Conservation (phyloP, 2,329 filamentous ascomycete genomes). For the Zymoseptoria tritici region DNA sequence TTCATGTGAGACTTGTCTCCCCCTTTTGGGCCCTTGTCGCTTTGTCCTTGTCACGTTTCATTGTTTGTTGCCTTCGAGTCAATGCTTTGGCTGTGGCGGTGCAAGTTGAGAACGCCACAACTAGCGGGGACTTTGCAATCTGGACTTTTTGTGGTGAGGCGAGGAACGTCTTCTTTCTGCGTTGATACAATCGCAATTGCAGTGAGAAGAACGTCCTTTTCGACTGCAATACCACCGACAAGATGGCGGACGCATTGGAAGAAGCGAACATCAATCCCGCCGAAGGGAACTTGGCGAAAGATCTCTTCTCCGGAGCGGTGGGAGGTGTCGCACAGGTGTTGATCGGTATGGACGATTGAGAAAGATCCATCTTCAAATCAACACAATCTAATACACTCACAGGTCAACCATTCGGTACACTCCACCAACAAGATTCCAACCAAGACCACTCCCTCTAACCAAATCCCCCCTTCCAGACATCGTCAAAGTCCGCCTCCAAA, state of each 20-base stretch:
- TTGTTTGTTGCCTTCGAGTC: background rate
- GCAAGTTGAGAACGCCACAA: too few species aligned
- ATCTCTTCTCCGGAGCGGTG: constrained; percentile 81
- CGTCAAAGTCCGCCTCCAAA: constrained; percentile 95
- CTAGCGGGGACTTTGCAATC: too few species aligned
- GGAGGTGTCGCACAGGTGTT: constrained; percentile 92
- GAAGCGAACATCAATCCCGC: constrained; percentile 35
- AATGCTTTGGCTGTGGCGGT: too few species aligned
- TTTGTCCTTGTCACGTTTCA: background rate
- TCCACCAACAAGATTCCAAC: constrained; percentile 2
- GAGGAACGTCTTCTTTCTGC: too few species aligned
- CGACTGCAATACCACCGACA: background rate
- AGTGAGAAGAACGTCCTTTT: too few species aligned
- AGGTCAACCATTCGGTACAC: constrained; percentile 60
- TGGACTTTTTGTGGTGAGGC: too few species aligned
- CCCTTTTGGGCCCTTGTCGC: background rate
- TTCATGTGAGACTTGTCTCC: background rate
- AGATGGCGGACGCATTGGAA: constrained; percentile 31
- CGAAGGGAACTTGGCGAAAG: constrained; percentile 60
- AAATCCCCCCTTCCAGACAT: constrained; percentile 54
- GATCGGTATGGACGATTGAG: constrained; percentile 58
- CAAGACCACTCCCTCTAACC: constrained; percentile 3
- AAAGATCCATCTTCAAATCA: background rate
- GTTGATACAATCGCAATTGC: too few species aligned
- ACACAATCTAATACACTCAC: constrained; percentile 6